Evolutionary conservation across 495 filamentous ascomycete species (phyloP).

Genomic region (Friedmanniomyces simplex): DNA sequence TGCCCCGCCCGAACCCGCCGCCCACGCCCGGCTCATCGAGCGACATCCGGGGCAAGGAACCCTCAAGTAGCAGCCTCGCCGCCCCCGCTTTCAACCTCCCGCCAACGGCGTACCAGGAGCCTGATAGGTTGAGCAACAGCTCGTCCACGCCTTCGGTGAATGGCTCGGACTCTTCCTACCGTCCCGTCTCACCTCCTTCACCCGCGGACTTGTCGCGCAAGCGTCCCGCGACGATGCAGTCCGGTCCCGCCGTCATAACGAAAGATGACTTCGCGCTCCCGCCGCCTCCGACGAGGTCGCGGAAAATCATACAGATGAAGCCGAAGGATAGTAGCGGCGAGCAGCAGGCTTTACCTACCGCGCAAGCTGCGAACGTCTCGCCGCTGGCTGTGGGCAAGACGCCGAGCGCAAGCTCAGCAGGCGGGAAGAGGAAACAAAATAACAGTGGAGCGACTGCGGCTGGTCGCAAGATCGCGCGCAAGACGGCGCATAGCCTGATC

Average conservation of each 20-base stretch:
- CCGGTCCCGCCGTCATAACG: constrained; percentile 14
- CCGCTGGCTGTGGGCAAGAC: constrained; percentile 18
- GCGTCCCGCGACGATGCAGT: constrained; percentile 37
- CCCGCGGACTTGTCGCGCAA: constrained; percentile 50
- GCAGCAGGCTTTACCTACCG: constrained; percentile 4
- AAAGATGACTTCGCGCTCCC: constrained; percentile 66
- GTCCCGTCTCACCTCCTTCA: constrained; percentile 48
- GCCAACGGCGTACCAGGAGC: constrained; percentile 58
- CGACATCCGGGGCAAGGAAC: constrained; percentile 68
- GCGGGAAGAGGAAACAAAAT: constrained; percentile 58
- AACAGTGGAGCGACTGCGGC: constrained; percentile 60
- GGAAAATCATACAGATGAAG: constrained; percentile 99
- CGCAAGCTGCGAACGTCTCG: constrained; percentile 5
- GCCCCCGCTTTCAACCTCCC: constrained; percentile 68
- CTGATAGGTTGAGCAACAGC: constrained; percentile 27
- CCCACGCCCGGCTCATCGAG: constrained; percentile 80
- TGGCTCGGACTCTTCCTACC: constrained; percentile 37
- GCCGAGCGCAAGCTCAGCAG: constrained; percentile 14
- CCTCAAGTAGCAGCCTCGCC: constrained; percentile 35
- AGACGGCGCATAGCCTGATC: constrained; percentile 93
- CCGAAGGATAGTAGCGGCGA: constrained; percentile 39
- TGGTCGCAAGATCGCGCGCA: constrained; percentile 83
- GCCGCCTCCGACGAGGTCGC: constrained; percentile 79
- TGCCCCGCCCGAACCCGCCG: constrained; percentile 34
- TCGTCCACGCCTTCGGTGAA: constrained; percentile 37